Conservation (phyloP, 768 basidiomycete species). For the Glaciozyma antarctica region DNA sequence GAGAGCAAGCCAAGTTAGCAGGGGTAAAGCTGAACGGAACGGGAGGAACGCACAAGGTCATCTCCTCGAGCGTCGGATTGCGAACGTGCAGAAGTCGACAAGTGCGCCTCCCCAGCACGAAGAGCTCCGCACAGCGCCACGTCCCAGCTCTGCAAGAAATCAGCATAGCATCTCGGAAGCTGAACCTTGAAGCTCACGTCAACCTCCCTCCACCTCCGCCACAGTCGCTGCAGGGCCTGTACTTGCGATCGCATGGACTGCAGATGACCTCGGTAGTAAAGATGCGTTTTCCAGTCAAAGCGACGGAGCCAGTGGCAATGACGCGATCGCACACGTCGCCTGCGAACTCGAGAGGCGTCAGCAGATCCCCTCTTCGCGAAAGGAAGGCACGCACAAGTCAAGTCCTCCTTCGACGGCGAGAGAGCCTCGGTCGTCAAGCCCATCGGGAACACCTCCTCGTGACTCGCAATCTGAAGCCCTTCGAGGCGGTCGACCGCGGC, state of each 20-base stretch:
- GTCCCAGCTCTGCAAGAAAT: background rate
- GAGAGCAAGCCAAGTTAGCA: background rate
- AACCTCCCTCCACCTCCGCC: background rate
- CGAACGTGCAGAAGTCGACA: constrained; percentile 13
- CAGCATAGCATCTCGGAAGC: background rate
- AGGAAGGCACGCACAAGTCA: background rate
- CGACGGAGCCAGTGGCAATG: background rate
- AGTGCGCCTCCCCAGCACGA: constrained; percentile 5
- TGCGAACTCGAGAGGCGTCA: background rate
- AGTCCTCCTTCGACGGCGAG: background rate
- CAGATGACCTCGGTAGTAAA: background rate
- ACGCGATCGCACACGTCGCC: constrained; percentile 6
- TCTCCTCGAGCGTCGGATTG: constrained; percentile 11
- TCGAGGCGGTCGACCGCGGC: background rate
- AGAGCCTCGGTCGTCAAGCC: too few relatives aligned
- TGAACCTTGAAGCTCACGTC: background rate
- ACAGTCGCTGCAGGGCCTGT: background rate
- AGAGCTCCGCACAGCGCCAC: constrained; percentile 14
- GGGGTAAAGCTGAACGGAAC: too few relatives aligned
- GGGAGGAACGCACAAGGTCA: constrained; percentile 3
- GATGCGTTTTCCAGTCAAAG: background rate
- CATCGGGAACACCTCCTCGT: background rate
- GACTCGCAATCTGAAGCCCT: background rate
- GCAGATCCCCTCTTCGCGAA: too few relatives aligned
- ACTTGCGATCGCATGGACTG: background rate